Base-by-base conservation (phyloP, 108 stramenopile species). In the Cylindrotheca closterium region DNA sequence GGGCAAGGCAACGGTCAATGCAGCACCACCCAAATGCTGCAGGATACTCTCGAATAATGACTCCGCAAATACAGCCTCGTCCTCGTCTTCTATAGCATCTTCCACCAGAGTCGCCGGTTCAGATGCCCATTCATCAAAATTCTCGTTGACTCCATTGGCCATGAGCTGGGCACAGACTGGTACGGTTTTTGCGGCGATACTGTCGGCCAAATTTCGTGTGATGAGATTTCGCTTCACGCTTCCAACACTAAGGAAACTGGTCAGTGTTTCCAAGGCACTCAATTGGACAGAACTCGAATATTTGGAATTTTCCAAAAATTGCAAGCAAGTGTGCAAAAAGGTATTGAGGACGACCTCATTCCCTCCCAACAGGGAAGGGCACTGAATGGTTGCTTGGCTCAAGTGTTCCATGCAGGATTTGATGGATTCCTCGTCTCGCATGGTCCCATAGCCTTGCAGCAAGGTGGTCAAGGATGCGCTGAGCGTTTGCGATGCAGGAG, bases 311-410 rank as follows among this genome's bases (percentile, higher is more conserved):
- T 29, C 60, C 51, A 49, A 23, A 23, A 87, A 25, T 24, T 55
- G 53, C 70, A 84, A 56, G 60, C 86, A 87, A 4, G 77, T 51
- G 25, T 62, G 59, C 5, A 85, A 18, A 0, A 78, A 24, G 19
- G 74, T 31, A 30, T 68, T 30, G 22, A 88, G 47, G 22, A 77
- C 69, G 10, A 58, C 17, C 2, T 56, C 55, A 48, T 79, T 69
- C 19, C 82, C 85, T 15, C 78, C 80, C 63, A 88, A 57, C 4
- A 88, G 30, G 5, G 81, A 80, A 3, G 87, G 87, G 22, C 79
- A 85, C 22, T 51, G 57, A 2, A 75, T 0, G 10, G 68, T 55
- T 3, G 65, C 56, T 3, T 77, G 65, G 1, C 57, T 46, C 29
- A 82, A 31, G 1, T 60, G 31, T 30, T 82, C 71, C 34, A 82